Evolutionary conservation across 208 protist genomes (phyloP).

Genomic region (Crithidia brevicula): DNA sequence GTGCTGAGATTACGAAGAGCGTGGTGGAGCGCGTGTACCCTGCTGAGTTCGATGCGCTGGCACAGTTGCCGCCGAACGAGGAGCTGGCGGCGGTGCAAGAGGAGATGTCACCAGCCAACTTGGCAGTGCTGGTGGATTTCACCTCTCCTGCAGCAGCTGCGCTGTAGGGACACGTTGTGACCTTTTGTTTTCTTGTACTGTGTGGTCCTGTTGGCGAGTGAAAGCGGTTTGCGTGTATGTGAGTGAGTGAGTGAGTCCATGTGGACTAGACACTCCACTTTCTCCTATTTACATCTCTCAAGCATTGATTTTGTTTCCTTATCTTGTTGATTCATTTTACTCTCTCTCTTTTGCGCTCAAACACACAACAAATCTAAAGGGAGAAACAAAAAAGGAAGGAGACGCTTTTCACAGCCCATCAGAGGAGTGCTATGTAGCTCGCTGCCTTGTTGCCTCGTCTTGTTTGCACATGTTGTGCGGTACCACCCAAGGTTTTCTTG

Average conservation of each 20-base stretch:
- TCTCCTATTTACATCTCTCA: not conserved
- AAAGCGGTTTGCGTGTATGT: too few species aligned
- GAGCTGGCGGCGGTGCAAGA: constrained; percentile 17
- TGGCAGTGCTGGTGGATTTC: constrained; percentile 47
- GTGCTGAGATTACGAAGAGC: constrained; percentile 26
- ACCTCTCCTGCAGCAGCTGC: not conserved
- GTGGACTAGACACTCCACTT: too few species aligned
- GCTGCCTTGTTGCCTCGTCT: too few species aligned
- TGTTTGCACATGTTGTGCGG: too few species aligned
- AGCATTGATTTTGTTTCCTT: not conserved
- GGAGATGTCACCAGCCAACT: constrained; percentile 60
- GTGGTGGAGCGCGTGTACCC: constrained; percentile 55
- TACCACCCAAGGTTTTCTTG: too few species aligned
- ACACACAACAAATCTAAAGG: too few species aligned
- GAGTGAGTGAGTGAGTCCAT: too few species aligned
- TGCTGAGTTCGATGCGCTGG: constrained; percentile 23
- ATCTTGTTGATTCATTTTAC: not conserved
- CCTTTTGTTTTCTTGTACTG: not conserved
- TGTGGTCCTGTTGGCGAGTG: too few species aligned
- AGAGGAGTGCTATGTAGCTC: too few species aligned
- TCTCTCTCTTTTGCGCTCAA: not conserved
- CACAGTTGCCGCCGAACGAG: constrained; percentile 21
- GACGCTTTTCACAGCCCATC: too few species aligned
- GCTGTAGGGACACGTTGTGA: not conserved
- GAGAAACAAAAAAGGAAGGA: too few species aligned